Conservation (phyloP, 371 early-diverging fungal genomes). For the Syncephalastrum monosporum region DNA sequence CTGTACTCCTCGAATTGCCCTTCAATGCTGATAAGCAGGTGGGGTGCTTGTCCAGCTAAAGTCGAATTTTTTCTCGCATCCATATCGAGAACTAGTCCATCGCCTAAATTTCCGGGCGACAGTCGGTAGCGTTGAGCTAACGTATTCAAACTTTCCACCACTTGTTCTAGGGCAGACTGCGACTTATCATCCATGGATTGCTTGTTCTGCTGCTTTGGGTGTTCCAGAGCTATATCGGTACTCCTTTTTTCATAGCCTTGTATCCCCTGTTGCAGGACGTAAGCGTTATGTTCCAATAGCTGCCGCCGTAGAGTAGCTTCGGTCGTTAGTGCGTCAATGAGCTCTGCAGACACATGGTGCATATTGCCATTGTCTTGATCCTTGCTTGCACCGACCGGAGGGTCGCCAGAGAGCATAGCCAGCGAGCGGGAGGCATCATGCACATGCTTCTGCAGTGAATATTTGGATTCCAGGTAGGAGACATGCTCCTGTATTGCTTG, state of each 20-base stretch:
- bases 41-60: background rate
- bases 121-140: no score
- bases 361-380: slow-evolving; percentile 14
- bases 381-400: slow-evolving; percentile 33
- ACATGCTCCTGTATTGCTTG: slow-evolving; percentile 19
- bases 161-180: no score
- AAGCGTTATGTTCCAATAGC: slow-evolving; percentile 71
- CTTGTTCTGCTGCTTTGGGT: no score
- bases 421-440: slow-evolving; percentile 41
- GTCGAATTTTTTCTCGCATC: no score
- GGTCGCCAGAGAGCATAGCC: slow-evolving; percentile 39
- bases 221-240: background rate
- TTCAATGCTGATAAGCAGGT: slow-evolving; percentile 19
- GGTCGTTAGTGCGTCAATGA: slow-evolving; percentile 59
- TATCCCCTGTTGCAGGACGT: slow-evolving; percentile 53
- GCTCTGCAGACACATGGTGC: slow-evolving; percentile 59
- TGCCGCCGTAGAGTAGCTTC: slow-evolving; percentile 65
- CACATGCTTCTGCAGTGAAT: slow-evolving; percentile 29
- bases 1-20: slow-evolving; percentile 20
- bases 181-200: no score
- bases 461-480: slow-evolving; percentile 9
- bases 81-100: no score
- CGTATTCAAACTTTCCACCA: no score
- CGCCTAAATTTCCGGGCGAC: no score
- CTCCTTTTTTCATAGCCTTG: slow-evolving; percentile 39